A percentile compares a stretch with the other conserved stretches of the same genome.
phyloP scores from a whole-genome alignment of 2,329 filamentous ascomycete genomes.

The Keithomyces neogunnii region DNA sequence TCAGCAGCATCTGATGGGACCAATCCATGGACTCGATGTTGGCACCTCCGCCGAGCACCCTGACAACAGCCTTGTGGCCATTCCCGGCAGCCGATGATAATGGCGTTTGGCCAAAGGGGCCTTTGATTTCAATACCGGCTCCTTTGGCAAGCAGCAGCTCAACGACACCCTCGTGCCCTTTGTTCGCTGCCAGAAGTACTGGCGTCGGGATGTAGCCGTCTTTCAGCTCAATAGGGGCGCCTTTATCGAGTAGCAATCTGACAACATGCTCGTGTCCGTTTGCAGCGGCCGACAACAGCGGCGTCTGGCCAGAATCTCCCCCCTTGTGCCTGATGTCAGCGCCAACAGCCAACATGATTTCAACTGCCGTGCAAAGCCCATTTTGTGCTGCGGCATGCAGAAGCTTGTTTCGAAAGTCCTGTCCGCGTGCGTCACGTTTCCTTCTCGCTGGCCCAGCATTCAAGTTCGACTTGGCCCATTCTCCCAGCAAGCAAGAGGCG shows the following conservation, averaged over 20 bases:
- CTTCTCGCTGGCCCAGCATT: no score
- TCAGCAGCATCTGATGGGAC: neutral
- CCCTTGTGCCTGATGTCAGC: neutral
- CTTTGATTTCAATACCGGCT: neutral
- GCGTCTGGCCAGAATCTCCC: neutral
- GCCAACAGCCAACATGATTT: neutral
- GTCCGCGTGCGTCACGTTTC: no score
- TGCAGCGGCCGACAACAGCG: neutral
- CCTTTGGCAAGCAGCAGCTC: neutral
- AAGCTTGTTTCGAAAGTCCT: no score
- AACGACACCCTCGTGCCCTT: neutral
- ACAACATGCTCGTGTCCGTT: neutral
- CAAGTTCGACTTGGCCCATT: no score
- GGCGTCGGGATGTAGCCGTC: neutral
- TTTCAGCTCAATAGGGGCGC: neutral
- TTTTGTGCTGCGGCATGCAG: no score
- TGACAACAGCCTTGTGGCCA: neutral
- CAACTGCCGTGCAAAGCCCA: no score
- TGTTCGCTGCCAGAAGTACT: neutral
- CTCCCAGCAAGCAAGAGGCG: no score
- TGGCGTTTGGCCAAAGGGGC: neutral
- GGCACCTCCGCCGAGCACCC: neutral
- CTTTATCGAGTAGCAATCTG: neutral
- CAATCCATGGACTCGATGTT: slow-evolving; percentile 3
- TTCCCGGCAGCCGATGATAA: neutral